phyloP scores from a whole-genome alignment of 306 rosid species.

The Rosa persica region DNA sequence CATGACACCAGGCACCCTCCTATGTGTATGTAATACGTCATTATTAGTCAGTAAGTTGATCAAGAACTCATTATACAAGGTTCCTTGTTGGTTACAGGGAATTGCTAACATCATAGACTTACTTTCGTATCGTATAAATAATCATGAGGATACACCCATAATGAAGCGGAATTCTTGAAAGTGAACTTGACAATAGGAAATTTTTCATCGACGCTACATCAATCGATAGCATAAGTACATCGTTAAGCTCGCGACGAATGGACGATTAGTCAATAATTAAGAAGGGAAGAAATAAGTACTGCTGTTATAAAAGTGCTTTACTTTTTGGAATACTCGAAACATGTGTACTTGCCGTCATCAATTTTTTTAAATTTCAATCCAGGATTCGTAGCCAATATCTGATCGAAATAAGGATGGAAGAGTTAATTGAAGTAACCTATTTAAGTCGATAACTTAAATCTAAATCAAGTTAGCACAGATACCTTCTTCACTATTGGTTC shows the following conservation, averaged over 20 bases:
- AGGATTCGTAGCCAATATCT: slow-evolving; percentile 51
- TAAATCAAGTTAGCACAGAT: background rate
- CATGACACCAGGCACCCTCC: no score
- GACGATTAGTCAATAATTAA: background rate
- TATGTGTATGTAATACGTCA: no score
- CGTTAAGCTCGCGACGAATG: background rate
- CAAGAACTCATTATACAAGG: no score
- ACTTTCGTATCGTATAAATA: slow-evolving; percentile 55
- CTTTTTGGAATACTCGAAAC: slow-evolving; percentile 53
- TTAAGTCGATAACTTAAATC: no score
- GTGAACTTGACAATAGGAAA: slow-evolving; percentile 64
- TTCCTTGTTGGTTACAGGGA: no score
- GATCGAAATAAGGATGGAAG: background rate
- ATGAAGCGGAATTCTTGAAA: slow-evolving; percentile 52
- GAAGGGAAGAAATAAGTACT: no score
- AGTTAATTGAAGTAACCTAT: background rate
- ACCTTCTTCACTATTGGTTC: slow-evolving; percentile 55
- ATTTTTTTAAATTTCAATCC: slow-evolving; percentile 48
- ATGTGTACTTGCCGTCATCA: slow-evolving; percentile 59
- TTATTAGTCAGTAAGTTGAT: no score
- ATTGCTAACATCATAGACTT: slow-evolving; percentile 44
- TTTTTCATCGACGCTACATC: slow-evolving; percentile 66
- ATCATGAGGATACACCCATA: slow-evolving; percentile 64
- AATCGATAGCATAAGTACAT: background rate
- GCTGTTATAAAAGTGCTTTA: slow-evolving; percentile 31